Evolutionary conservation across 2,329 filamentous ascomycete genomes (phyloP).

Genomic region (Lasiodiplodia sp.): DNA sequence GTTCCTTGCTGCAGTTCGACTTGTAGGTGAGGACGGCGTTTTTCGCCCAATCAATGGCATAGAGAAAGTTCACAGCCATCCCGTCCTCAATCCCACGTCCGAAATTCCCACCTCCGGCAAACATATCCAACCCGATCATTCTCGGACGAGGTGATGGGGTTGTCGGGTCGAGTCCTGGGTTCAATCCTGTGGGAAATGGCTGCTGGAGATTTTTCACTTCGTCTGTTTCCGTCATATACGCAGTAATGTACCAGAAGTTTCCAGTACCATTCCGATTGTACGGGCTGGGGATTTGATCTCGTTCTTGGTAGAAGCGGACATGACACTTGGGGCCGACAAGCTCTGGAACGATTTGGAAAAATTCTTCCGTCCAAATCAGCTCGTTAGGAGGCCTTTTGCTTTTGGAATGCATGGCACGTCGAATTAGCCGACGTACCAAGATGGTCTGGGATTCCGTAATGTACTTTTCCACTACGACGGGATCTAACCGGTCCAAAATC

Average conservation of each 20-base stretch:
- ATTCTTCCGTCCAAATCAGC: constrained; percentile 63
- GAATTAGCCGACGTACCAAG: constrained; percentile 61
- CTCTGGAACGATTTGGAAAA: constrained; percentile 46
- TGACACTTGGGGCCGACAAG: constrained; percentile 63
- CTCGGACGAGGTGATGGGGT: background rate
- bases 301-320: constrained; percentile 61
- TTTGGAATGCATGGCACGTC: constrained; percentile 52
- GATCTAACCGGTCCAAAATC: constrained; percentile 57
- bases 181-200: constrained; percentile 43
- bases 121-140: constrained; percentile 70
- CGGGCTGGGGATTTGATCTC: constrained; percentile 62
- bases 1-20: constrained; percentile 64
- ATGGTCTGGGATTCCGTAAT: constrained; percentile 41
- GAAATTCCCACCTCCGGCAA: constrained; percentile 80
- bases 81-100: constrained; percentile 79
- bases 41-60: constrained; percentile 71
- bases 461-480: constrained; percentile 64
- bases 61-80: constrained; percentile 68
- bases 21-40: constrained; percentile 75
- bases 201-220: background rate
- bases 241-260: constrained; percentile 70
- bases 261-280: constrained; percentile 72
- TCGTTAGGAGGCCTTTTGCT: constrained; percentile 62
- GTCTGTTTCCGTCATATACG: background rate
- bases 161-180: constrained; percentile 64